Base-by-base conservation (phyloP, 2,329 filamentous ascomycete species). In the Ceratocystis diversiconidia region DNA sequence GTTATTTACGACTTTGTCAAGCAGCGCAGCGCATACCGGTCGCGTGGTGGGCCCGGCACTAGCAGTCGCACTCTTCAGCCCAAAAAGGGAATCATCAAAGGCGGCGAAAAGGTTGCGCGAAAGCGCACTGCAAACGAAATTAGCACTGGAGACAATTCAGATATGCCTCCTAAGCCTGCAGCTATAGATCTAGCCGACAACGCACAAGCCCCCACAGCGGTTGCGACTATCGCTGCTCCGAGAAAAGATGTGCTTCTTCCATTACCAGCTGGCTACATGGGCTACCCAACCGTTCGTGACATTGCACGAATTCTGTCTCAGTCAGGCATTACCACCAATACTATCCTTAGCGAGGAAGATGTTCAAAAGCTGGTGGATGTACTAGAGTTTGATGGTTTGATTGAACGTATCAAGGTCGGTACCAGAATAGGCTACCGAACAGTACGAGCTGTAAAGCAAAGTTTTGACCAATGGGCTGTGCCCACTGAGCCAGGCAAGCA, bases 341-440 rank as follows among this genome's bases (percentile, higher is more conserved):
- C 86, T 62, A 85, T 84, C 10, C 76, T 88, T 12, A 80, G 80
- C 59, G 86, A 90, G 70, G 82, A 84, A 41, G 92, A 96, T 71
- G 87, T 97, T 70, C 84, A 90, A 72, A 87, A 92, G 73, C 80
- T 97, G 19, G 80, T 97, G 52, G 88, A 96, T 71, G 88, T 96
- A 70, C 84, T 99, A 67, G 86, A 90, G 63, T 95, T 87, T 76
- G 94, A 99, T 71, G 89, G 90, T 63, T 86, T 89, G 68, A 78
- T 99, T 59, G 90, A 97, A 73, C 77, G 78, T 41, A 77, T 87
- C 66, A 78, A 75, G 67, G 77, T 80, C 66, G 79, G 76, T 60
- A 76, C 76, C 32, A 76, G 75, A 68, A 73, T 79, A 62, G 82
- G 79, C 62, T 86, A 82, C 74, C 78, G 82, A 63, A 79, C 80